phyloP scores from a whole-genome alignment of 805 yeast genomes.

The Cyberlindnera lachancei region DNA sequence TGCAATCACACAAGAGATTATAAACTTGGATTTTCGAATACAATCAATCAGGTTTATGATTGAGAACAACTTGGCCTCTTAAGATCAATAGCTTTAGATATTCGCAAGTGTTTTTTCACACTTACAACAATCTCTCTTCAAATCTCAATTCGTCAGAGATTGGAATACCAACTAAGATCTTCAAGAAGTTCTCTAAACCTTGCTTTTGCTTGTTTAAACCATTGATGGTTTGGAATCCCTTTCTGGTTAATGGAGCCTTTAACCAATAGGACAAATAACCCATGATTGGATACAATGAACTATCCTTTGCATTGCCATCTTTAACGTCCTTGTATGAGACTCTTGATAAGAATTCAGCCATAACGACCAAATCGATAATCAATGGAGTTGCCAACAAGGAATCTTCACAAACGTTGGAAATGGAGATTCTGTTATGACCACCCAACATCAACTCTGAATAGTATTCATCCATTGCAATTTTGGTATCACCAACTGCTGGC shows the following conservation, averaged over 20 bases:
- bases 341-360: conserved; percentile 85
- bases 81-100: conserved; percentile 1
- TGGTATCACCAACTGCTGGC: conserved; percentile 92
- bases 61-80: conserved; percentile 2
- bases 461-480: conserved; percentile 98
- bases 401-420: conserved; percentile 95
- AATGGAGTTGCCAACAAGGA: conserved; percentile 91
- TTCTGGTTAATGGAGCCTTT: conserved; percentile 91
- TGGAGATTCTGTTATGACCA: conserved; percentile 90
- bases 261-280: conserved; percentile 91
- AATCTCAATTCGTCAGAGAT: conserved; percentile 87
- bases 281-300: conserved; percentile 71
- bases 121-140: conserved; percentile 65
- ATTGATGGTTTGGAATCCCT: conserved; percentile 84
- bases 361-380: conserved; percentile 83
- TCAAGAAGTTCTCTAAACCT: conserved; percentile 84
- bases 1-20: too few relatives aligned
- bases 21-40: too few relatives aligned
- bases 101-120: too few relatives aligned
- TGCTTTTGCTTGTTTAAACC: conserved; percentile 93
- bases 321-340: conserved; percentile 64
- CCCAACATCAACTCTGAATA: conserved; percentile 96
- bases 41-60: too few relatives aligned
- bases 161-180: conserved; percentile 85
- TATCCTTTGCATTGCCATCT: conserved; percentile 21